Base-by-base conservation (phyloP, 495 filamentous ascomycete genomes). In the Penicillium verhagenii region DNA sequence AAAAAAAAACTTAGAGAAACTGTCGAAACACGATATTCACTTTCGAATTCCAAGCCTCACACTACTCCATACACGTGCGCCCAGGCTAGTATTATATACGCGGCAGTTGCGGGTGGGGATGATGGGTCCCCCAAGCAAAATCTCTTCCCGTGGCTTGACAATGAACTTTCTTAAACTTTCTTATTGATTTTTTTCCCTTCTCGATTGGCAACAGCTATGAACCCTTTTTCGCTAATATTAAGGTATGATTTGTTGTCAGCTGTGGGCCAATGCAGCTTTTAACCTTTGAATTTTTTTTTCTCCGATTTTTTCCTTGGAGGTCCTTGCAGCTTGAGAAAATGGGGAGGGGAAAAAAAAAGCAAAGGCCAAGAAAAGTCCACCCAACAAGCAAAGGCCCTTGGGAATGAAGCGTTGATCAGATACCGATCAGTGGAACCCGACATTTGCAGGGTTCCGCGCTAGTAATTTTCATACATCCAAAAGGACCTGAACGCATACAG, bases 391-490 rank as follows among this genome's bases (percentile, higher is more conserved):
- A n/a, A n/a, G n/a, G n/a, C n/a, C n/a, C n/a, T n/a, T n/a, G n/a
- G n/a, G n/a, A n/a, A n/a, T n/a, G n/a, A n/a, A n/a, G n/a, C n/a
- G n/a, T n/a, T 50, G 56, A 58, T 58, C 56, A 53, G 50, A 58
- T 58, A 58, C 50, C 50, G 50, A 29, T 13, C 37, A 6, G 16
- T 11, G 6, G 37, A 16, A 40, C n/a, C 37, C n/a, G 20, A n/a
- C n/a, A n/a, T n/a, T n/a, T n/a, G n/a, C n/a, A 6, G 20, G 11
- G 35, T 40, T 16, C 16, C 20, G 21, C 57, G 37, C 57, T 59
- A 55, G 57, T 59, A 59, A 48, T 59, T 59, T 59, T 52, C 57
- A 59, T 8, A 45, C 19, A 20, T 8, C 29, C 21, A 42, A 14
- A 13, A 45, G 19, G 6, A 26, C 19, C 35, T 20, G 25, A 19